Conservation (phyloP, 2,329 filamentous ascomycete genomes). For the Helicocarpus griseus region DNA sequence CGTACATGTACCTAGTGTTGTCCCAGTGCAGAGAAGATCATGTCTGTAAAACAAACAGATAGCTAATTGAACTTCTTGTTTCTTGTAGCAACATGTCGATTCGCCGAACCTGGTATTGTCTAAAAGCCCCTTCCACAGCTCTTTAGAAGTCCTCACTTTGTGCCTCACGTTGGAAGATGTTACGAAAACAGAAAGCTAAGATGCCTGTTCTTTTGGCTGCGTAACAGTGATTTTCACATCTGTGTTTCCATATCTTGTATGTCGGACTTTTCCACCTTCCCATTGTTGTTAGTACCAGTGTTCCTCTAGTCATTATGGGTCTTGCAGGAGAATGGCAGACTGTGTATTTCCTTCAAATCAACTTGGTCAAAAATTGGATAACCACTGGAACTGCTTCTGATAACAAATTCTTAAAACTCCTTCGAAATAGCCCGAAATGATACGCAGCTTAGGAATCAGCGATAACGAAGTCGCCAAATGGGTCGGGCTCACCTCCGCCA, state of each 20-base stretch:
- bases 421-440: slow-evolving; percentile 64
- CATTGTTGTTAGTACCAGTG: too few species aligned
- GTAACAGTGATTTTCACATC: slow-evolving; percentile 52
- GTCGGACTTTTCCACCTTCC: slow-evolving; percentile 20
- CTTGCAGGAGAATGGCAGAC: neutral
- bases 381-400: neutral
- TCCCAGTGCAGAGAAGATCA: neutral
- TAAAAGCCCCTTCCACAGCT: slow-evolving; percentile 18
- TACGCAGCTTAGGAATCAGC: slow-evolving; percentile 64
- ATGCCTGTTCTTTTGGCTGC: slow-evolving; percentile 6
- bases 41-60: slow-evolving; percentile 17
- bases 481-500: slow-evolving; percentile 64
- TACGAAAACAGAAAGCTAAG: slow-evolving; percentile 5
- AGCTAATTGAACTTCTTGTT: slow-evolving; percentile 5
- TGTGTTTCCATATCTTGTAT: slow-evolving; percentile 52
- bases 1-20: neutral
- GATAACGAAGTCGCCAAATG: slow-evolving; percentile 63
- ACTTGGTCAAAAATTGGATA: slow-evolving; percentile 8
- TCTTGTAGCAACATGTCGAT: slow-evolving; percentile 59
- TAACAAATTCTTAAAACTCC: slow-evolving; percentile 12
- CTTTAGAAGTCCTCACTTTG: neutral
- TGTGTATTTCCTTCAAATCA: neutral
- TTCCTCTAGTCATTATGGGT: too few species aligned
- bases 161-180: neutral
- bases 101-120: slow-evolving; percentile 58